Conservation (phyloP, 306 rosid genomes). For the Albizia julibrissin region DNA sequence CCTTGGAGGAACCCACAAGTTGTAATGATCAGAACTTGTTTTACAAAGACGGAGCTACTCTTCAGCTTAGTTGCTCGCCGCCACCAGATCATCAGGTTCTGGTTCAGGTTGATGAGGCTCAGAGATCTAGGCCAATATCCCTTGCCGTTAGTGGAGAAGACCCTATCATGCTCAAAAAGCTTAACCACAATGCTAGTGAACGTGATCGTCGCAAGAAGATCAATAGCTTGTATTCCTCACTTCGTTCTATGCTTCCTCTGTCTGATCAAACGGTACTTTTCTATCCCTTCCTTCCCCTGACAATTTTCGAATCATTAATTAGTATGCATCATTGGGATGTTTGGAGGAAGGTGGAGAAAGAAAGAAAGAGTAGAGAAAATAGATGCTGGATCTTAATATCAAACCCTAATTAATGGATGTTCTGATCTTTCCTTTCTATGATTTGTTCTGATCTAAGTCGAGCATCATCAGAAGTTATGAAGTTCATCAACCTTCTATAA, state of each 20-base stretch:
- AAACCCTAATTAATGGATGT: not conserved
- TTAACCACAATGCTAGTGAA: slow-evolving; percentile 80
- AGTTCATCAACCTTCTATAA: not conserved
- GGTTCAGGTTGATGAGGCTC: not conserved
- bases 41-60: not conserved
- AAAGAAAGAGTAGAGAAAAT: not conserved
- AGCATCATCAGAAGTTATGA: not conserved
- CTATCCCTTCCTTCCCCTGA: not conserved
- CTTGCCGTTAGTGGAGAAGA: not conserved
- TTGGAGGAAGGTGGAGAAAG: not conserved
- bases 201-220: slow-evolving; percentile 87
- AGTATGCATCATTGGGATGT: not conserved
- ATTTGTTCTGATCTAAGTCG: not conserved
- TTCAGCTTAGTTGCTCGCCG: not conserved
- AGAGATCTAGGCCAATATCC: slow-evolving; percentile 20
- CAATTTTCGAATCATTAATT: not conserved
- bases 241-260: slow-evolving; percentile 70
- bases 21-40: not conserved
- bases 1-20: slow-evolving; percentile 35
- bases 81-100: slow-evolving; percentile 12
- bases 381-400: not conserved
- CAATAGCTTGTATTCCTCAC: slow-evolving; percentile 62
- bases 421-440: not conserved
- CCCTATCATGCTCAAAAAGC: slow-evolving; percentile 52
- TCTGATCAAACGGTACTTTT: slow-evolving; percentile 54